These are phyloP conservation scores for Cladosporium velox DNA, from an alignment of 2,329 filamentous ascomycete species.

Conservation along the genomic window DNA sequence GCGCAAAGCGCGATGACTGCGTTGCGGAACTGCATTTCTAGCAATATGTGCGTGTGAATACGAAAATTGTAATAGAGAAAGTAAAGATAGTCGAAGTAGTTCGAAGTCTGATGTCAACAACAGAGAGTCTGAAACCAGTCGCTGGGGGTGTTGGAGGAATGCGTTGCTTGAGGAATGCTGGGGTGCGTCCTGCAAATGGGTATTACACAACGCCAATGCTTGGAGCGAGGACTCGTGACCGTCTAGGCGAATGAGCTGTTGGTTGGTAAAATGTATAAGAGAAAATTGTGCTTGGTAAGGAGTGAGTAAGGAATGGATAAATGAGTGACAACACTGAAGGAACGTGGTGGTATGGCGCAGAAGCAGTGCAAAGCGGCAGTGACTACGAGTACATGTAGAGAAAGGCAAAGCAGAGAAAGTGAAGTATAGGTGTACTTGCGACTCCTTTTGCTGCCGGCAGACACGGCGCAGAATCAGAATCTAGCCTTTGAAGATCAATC, in stretches of 20 bases:
- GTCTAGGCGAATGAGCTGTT: not conserved
- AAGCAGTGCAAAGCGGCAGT: not conserved
- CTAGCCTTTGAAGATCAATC: not conserved
- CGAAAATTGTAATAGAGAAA: not conserved
- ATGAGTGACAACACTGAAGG: not conserved
- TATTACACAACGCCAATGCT: constrained; percentile 6
- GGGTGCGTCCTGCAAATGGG: constrained; percentile 1
- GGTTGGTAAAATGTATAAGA: not conserved
- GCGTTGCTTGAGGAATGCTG: constrained; percentile 14
- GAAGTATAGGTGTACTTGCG: not conserved
- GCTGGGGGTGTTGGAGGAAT: constrained; percentile 14
- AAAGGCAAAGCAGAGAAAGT: not conserved
- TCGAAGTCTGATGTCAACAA: constrained; percentile 1
- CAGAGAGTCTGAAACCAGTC: constrained; percentile 4
- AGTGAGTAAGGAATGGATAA: not conserved
- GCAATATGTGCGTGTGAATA: not conserved
- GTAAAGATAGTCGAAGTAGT: not conserved
- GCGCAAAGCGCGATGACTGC: constrained; percentile 12
- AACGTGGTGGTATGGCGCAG: not conserved
- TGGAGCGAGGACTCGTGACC: not conserved
- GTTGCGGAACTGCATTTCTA: constrained; percentile 9
- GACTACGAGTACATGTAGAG: not conserved
- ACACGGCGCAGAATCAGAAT: not conserved
- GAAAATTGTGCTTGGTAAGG: not conserved
- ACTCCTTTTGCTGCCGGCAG: not conserved